Percentiles rank a stretch among this genome's conserved stretches.
phyloP scores from a whole-genome alignment of 257 asterid species.

The Pogostemon cablin region DNA sequence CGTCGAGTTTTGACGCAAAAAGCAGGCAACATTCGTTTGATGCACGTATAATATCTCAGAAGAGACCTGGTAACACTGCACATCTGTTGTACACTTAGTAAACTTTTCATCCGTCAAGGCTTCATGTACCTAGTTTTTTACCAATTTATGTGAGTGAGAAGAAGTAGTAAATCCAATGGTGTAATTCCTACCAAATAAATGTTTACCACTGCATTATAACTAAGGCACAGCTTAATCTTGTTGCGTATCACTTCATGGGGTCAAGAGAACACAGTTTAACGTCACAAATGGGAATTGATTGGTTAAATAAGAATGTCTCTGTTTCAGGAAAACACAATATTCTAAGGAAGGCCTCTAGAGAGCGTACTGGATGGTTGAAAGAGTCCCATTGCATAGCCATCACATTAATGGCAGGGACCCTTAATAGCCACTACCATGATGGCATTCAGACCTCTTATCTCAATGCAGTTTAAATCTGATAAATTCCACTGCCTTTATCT shows the following conservation, averaged over 20 bases:
- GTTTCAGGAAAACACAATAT: conserved; percentile 7
- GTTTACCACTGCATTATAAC: not conserved
- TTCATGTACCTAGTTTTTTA: conserved; percentile 11
- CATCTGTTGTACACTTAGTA: conserved; percentile 41
- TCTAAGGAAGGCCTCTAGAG: conserved; percentile 26
- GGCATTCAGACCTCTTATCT: conserved; percentile 20
- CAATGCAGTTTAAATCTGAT: not conserved
- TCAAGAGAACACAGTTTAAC: not conserved
- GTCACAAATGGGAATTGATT: not conserved
- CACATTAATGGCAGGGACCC: conserved; percentile 39
- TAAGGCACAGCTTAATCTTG: conserved; percentile 5
- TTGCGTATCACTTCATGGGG: conserved; percentile 19
- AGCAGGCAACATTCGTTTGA: conserved; percentile 44
- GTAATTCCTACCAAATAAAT: conserved; percentile 13
- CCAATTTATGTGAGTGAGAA: conserved; percentile 14
- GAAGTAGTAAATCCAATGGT: not conserved
- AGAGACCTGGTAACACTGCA: conserved; percentile 41
- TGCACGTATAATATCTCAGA: conserved; percentile 35
- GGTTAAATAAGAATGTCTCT: conserved; percentile 14
- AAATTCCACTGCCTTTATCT: too few species aligned
- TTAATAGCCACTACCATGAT: conserved; percentile 30
- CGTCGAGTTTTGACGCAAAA: conserved; percentile 39
- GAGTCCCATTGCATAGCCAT: conserved; percentile 29
- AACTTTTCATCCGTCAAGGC: not conserved
- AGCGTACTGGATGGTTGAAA: conserved; percentile 3